phyloP scores from a whole-genome alignment of 2,329 filamentous ascomycete genomes.

The Paraphoma chrysanthemicola region DNA sequence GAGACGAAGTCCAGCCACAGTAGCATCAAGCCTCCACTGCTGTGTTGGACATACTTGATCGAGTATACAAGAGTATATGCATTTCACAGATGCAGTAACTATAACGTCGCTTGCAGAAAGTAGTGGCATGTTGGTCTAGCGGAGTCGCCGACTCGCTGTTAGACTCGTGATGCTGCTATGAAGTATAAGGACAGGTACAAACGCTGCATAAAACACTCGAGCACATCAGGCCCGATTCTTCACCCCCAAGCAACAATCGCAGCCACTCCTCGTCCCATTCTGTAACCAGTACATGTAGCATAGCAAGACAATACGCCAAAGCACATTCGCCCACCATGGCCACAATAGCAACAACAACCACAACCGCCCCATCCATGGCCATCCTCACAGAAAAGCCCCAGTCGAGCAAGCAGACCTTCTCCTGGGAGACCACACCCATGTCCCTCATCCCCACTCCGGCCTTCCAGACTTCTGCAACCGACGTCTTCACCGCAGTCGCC shows the following conservation, averaged over 20 bases:
- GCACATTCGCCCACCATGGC: background rate
- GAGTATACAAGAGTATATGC: background rate
- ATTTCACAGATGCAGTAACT: background rate
- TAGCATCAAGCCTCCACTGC: background rate
- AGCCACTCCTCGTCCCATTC: too few species aligned
- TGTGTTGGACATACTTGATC: background rate
- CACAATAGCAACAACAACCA: slow-evolving; percentile 2
- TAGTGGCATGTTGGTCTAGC: too few species aligned
- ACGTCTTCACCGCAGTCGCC: slow-evolving; percentile 65
- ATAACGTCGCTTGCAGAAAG: background rate
- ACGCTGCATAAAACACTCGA: background rate
- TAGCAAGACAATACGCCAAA: background rate
- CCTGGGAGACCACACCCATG: slow-evolving; percentile 22
- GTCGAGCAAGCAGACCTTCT: background rate
- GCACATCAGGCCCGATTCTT: background rate
- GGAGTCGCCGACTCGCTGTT: too few species aligned
- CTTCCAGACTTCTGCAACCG: slow-evolving; percentile 36
- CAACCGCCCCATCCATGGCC: background rate
- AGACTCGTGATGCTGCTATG: too few species aligned
- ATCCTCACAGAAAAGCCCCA: background rate
- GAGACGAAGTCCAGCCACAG: background rate
- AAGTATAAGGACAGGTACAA: background rate
- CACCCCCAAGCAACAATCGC: background rate
- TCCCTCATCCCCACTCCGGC: slow-evolving; percentile 15
- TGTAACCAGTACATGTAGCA: too few species aligned